Percentiles rank a stretch among this genome's conserved stretches.
These are phyloP conservation scores for Penicillium sp. DNA, from an alignment of 2,329 filamentous ascomycete genomes.

Conservation along the genomic window DNA sequence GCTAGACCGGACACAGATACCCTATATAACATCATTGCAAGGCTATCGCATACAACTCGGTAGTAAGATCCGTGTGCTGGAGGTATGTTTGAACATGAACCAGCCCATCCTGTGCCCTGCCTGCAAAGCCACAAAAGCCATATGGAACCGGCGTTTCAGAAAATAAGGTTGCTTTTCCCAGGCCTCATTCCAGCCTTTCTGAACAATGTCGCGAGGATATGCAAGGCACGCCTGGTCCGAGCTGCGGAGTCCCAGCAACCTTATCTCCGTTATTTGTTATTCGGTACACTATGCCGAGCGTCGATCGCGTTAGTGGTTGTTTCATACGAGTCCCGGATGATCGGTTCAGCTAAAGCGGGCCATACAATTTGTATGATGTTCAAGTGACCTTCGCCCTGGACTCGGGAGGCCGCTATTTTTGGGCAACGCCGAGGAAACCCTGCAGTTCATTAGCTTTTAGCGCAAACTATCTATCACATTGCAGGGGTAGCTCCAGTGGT, in stretches of 20 bases:
- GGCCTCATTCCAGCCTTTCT: constrained; percentile 13
- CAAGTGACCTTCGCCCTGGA: neutral
- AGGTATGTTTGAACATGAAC: neutral
- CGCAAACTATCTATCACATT: constrained; percentile 13
- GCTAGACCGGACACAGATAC: neutral
- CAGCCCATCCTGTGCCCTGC: neutral
- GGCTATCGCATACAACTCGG: neutral
- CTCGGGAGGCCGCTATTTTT: neutral
- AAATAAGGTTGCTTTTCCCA: constrained; percentile 18
- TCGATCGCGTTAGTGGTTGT: constrained; percentile 7
- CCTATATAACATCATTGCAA: neutral
- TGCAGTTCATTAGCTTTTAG: neutral
- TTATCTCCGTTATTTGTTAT: constrained; percentile 13
- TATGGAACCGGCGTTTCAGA: constrained; percentile 21
- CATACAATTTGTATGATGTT: neutral
- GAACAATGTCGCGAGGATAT: constrained; percentile 18
- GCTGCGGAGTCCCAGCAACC: constrained; percentile 19
- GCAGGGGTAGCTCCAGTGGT: constrained; percentile 15
- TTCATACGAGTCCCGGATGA: neutral
- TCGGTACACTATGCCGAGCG: constrained; percentile 3
- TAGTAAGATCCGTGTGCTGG: constrained; percentile 1
- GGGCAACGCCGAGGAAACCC: neutral
- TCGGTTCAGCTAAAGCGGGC: neutral
- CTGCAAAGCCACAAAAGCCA: constrained; percentile 19
- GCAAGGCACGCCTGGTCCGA: constrained; percentile 21